A percentile compares a stretch with the other conserved stretches of the same genome.
phyloP scores from a whole-genome alignment of 164 flowering plant genomes.

The Dillenia turbinata region DNA sequence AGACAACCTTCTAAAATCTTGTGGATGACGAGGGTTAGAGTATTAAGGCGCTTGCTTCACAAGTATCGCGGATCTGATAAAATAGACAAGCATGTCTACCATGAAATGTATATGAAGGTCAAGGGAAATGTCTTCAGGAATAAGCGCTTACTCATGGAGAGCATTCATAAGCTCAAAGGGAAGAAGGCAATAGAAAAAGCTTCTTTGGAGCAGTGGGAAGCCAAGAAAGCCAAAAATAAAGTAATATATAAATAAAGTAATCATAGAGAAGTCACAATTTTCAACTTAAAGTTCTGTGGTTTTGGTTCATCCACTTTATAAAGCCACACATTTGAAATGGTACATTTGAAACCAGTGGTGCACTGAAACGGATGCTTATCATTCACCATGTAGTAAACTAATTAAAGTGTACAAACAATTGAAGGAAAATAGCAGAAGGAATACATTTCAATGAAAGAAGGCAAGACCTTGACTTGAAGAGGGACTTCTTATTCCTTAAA shows the following conservation, averaged over 20 bases:
- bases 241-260: background rate
- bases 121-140: constrained; percentile 40
- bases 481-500: no score
- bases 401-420: background rate
- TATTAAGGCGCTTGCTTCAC: constrained; percentile 26
- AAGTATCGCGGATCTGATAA: constrained; percentile 27
- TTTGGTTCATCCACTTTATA: background rate
- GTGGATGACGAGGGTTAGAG: constrained; percentile 37
- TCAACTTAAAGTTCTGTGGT: background rate
- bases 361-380: background rate
- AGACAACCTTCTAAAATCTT: constrained; percentile 28
- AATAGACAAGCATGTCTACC: constrained; percentile 29
- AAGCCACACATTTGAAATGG: background rate
- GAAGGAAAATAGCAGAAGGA: no score
- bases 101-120: constrained; percentile 32
- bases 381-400: background rate
- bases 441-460: background rate
- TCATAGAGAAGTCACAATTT: background rate
- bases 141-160: constrained; percentile 32
- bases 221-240: constrained; percentile 21
- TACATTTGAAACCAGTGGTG: background rate
- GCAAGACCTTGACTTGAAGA: no score
- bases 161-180: constrained; percentile 29
- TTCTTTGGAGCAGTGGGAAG: constrained; percentile 21
- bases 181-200: constrained; percentile 27